A percentile compares a stretch with the other conserved stretches of the same genome.
phyloP scores from a whole-genome alignment of 495 filamentous ascomycete species.

The Hypoxylon fragiforme region DNA sequence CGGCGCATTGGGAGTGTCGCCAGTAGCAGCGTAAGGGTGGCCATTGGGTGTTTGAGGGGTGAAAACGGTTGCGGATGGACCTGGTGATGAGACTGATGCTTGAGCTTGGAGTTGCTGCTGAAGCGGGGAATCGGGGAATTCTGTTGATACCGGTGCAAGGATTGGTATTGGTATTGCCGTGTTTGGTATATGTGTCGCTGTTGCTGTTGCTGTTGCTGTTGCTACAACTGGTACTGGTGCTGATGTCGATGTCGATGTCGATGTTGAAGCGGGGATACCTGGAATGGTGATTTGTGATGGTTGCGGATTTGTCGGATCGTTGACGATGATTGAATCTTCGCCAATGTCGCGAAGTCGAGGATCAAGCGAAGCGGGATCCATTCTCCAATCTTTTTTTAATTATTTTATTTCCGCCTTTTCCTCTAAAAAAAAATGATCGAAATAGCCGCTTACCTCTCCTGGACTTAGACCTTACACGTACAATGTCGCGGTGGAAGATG shows the following conservation, averaged over 20 bases:
- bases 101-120: conserved; percentile 23
- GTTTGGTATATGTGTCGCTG: neutral
- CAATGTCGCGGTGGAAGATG: conserved; percentile 26
- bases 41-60: conserved; percentile 27
- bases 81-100: conserved; percentile 19
- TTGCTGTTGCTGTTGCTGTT: neutral
- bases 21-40: conserved; percentile 3
- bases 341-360: conserved; percentile 34
- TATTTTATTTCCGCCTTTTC: conserved; percentile 6
- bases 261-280: neutral
- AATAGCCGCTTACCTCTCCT: conserved; percentile 22
- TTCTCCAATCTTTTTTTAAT: conserved; percentile 15
- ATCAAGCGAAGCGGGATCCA: conserved; percentile 36
- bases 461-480: conserved; percentile 25
- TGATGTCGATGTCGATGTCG: neutral
- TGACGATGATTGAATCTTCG: conserved; percentile 34
- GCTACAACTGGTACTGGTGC: neutral
- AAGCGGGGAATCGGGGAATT: conserved; percentile 20
- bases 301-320: conserved; percentile 12
- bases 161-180: neutral
- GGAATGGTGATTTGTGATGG: conserved; percentile 8
- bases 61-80: conserved; percentile 10
- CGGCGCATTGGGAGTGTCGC: conserved; percentile 19
- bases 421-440: conserved; percentile 23
- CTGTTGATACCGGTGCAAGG: neutral